Evolutionary conservation across 352 stramenopile species (phyloP).

Genomic region (Pythium sp.): DNA sequence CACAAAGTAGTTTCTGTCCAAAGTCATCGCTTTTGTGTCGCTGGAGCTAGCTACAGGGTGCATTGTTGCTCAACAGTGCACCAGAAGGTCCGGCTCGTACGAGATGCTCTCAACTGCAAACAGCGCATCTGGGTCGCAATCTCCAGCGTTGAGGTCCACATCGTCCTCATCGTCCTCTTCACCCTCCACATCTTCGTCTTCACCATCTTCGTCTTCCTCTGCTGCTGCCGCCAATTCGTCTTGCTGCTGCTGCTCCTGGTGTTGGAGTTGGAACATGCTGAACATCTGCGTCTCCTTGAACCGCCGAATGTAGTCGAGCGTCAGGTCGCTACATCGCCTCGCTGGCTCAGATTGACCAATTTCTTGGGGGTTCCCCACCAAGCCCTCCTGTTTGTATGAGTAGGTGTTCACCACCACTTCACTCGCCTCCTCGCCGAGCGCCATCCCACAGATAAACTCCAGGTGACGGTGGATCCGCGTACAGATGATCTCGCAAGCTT

Average conservation of each 20-base stretch:
- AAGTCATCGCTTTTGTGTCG: not conserved
- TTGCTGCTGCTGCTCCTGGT: slow-evolving; percentile 34
- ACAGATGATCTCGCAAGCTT: slow-evolving; percentile 73
- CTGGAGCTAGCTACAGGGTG: not conserved
- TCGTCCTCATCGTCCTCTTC: slow-evolving; percentile 17
- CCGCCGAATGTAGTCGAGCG: slow-evolving; percentile 54
- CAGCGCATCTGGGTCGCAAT: slow-evolving; percentile 4
- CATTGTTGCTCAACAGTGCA: not conserved
- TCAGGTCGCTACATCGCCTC: slow-evolving; percentile 44
- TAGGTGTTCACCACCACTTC: not conserved
- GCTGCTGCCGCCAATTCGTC: slow-evolving; percentile 26
- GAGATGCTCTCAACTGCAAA: slow-evolving; percentile 8
- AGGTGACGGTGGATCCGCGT: slow-evolving; percentile 59
- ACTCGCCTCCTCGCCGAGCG: slow-evolving; percentile 25
- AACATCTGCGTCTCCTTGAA: slow-evolving; percentile 87
- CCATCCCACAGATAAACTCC: slow-evolving; percentile 52
- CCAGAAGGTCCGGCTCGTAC: slow-evolving; percentile 2
- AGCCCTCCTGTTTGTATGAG: not conserved
- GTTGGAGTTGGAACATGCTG: slow-evolving; percentile 57
- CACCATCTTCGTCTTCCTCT: slow-evolving; percentile 21
- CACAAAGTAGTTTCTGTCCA: no score
- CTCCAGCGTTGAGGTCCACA: slow-evolving; percentile 19
- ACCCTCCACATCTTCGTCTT: slow-evolving; percentile 27
- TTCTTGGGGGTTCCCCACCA: not conserved
- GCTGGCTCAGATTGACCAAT: slow-evolving; percentile 3